Base-by-base conservation (phyloP, 257 asterid species). In the Capsicum pubescens region DNA sequence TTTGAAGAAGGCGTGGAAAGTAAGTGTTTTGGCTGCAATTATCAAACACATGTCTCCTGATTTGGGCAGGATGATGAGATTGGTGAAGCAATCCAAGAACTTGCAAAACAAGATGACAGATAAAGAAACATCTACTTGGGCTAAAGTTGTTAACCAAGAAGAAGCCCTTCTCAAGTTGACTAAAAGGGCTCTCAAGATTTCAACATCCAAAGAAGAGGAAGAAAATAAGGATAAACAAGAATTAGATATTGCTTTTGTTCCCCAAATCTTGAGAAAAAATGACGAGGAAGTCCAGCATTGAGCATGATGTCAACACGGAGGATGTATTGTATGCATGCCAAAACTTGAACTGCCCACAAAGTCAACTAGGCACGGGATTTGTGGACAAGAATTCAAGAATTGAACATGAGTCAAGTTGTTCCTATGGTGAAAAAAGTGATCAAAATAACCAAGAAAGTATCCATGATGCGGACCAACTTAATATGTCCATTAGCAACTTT, bases 81-180 rank as follows among this genome's bases (percentile, higher is more conserved):
- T 91, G 1, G 93, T 93, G 78, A 90, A 52, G 21, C 91, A 93
- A 58, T 92, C 95, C 3, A 91, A 89, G 64, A 87, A 91, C 2
- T 39, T 93, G 66, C 95, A 92, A 85, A 90, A 88, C 56, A 93
- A 93, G 86, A 89, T 90, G 95, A 92, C 92, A 2, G 93, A 92
- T 0, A 91, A 74, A 82, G 96, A 92, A 8, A 84, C 88, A 1
- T 76, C 82, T 0, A 90, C 91, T 9, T 91, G 93, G 91, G 84
- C 88, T 13, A 87, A 66, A 81, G 89, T 87, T 6, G 67, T 89
- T 9, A 88, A 89, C 52, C 95, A 91, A 57, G 97, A 93, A 83
- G 93, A 90, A 80, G 88, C 84, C 52, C 90, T 90, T 12, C 0
- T 78, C 56, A 61, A 87, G 15, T 60, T 60, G 0, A 60, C 67